A percentile compares a stretch with the other conserved stretches of the same genome.
Conservation (phyloP, 2,329 filamentous ascomycete genomes). For the Trichoderma aggressivum region DNA sequence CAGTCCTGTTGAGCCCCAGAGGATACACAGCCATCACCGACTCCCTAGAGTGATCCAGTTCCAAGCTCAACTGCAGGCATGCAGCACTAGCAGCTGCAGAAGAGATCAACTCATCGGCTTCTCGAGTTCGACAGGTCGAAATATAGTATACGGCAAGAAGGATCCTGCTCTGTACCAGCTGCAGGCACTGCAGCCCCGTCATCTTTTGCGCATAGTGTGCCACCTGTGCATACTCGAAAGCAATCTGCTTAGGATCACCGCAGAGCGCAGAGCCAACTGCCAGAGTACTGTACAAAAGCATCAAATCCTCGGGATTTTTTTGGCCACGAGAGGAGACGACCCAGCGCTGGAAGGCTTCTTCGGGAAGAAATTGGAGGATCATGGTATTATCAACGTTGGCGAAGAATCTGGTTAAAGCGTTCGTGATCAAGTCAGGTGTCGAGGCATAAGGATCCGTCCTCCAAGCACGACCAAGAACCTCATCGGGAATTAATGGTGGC, state of each 20-base stretch:
- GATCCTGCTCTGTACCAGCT: conserved; percentile 65
- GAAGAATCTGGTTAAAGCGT: conserved; percentile 42
- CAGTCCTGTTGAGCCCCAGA: conserved; percentile 54
- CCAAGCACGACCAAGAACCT: conserved; percentile 49
- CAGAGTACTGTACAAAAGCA: conserved; percentile 45
- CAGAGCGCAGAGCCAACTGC: conserved; percentile 39
- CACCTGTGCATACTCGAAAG: conserved; percentile 45
- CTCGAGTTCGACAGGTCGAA: conserved; percentile 54
- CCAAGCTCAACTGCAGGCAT: conserved; percentile 61
- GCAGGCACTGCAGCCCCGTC: conserved; percentile 40
- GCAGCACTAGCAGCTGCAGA: conserved; percentile 58
- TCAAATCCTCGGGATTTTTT: conserved; percentile 43
- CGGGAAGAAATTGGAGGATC: conserved; percentile 42
- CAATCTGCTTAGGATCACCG: conserved; percentile 37
- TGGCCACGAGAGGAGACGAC: conserved; percentile 33
- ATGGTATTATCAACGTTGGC: conserved; percentile 40
- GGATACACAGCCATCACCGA: conserved; percentile 42
- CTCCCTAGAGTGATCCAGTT: conserved; percentile 49
- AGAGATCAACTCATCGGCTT: conserved; percentile 63
- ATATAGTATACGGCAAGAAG: conserved; percentile 65
- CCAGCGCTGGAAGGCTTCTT: conserved; percentile 39
- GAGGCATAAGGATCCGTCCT: conserved; percentile 47
- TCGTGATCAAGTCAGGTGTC: conserved; percentile 39
- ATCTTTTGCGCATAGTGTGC: conserved; percentile 52
- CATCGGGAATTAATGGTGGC: conserved; percentile 47